These are phyloP conservation scores for Arthrinium phaeospermum DNA, from an alignment of 2,329 filamentous ascomycete genomes.

Conservation along the genomic window DNA sequence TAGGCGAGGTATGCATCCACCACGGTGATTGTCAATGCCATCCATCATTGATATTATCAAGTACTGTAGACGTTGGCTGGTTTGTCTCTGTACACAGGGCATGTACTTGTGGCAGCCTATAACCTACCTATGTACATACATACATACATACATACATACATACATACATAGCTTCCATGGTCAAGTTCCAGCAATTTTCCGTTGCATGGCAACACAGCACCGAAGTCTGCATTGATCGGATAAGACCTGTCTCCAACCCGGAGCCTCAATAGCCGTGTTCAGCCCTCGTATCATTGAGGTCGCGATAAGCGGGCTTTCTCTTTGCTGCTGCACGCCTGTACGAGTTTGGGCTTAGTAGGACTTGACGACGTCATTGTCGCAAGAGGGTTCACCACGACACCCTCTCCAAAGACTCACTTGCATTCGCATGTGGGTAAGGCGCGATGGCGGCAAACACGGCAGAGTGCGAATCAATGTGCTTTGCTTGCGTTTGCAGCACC, in stretches of 20 bases:
- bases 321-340: not conserved
- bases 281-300: not conserved
- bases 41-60: not conserved
- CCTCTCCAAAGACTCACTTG: conserved; percentile 10
- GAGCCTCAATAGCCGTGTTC: not conserved
- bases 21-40: not conserved
- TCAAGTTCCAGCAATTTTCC: too few species aligned
- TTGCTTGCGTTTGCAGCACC: not conserved
- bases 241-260: not conserved
- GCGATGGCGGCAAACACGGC: conserved; percentile 18
- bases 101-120: too few species aligned
- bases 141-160: too few species aligned
- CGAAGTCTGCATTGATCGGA: not conserved
- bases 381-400: not conserved
- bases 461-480: not conserved
- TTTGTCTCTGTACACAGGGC: too few species aligned
- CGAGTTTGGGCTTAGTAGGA: not conserved
- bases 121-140: too few species aligned
- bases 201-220: too few species aligned
- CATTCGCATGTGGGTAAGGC: conserved; percentile 18
- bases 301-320: not conserved
- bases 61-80: too few species aligned
- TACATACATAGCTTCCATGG: too few species aligned
- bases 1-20: conserved; percentile 14
- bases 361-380: not conserved